Percentiles rank a stretch among this genome's conserved stretches.
Evolutionary conservation across 2,329 filamentous ascomycete genomes (phyloP).

Genomic region (Microthyrium microscopicum): DNA sequence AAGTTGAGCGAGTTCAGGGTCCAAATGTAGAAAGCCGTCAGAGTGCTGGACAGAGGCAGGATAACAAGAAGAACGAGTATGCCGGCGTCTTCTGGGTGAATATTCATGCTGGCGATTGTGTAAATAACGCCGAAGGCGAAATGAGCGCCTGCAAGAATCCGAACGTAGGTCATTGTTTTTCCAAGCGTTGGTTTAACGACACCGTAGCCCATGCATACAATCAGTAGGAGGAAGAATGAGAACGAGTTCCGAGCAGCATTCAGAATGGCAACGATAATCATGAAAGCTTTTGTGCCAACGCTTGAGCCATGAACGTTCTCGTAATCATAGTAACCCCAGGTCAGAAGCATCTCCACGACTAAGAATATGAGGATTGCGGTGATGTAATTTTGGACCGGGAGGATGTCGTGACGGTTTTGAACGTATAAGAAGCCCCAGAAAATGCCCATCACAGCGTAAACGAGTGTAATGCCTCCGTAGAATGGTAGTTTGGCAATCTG

Average conservation of each 20-base stretch:
- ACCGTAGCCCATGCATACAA: conserved; percentile 98
- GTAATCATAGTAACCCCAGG: conserved; percentile 97
- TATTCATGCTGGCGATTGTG: conserved; percentile 70
- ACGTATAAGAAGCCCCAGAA: conserved; percentile 95
- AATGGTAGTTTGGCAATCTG: conserved; percentile 96
- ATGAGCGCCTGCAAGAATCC: conserved; percentile 77
- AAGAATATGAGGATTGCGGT: conserved; percentile 91
- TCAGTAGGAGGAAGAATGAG: conserved; percentile 92
- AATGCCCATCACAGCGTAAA: conserved; percentile 73
- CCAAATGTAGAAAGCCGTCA: conserved; percentile 98
- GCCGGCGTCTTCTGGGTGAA: conserved; percentile 78
- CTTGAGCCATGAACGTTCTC: conserved; percentile 82
- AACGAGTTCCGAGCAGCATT: conserved; percentile 94
- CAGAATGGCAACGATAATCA: conserved; percentile 80
- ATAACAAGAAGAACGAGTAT: conserved; percentile 87
- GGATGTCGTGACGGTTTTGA: conserved; percentile 81
- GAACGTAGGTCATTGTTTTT: conserved; percentile 85
- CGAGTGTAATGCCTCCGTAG: conserved; percentile 83
- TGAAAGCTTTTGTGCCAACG: conserved; percentile 63
- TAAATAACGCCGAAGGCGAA: conserved; percentile 94
- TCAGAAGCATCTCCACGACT: conserved; percentile 92
- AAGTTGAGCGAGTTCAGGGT: conserved; percentile 87
- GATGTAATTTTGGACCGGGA: conserved; percentile 97
- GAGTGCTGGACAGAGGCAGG: conserved; percentile 72
- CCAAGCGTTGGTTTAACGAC: conserved; percentile 90